Percentiles rank a stretch among this genome's conserved stretches.
Conservation (phyloP, 2,329 filamentous ascomycete genomes). For the Aspergillus puulaauensis region DNA sequence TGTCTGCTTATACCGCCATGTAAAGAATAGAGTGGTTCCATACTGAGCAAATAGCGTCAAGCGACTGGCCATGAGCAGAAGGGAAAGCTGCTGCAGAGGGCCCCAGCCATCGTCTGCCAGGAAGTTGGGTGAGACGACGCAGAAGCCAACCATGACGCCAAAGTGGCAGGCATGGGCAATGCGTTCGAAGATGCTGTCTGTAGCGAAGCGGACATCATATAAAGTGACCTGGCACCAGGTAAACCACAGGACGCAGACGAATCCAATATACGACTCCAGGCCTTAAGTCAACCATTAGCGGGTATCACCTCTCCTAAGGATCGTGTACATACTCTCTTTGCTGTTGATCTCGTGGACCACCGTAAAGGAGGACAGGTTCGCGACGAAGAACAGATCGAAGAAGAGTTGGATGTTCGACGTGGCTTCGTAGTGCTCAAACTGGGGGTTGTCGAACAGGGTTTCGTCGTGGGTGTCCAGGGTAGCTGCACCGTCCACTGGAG, state of each 20-base stretch:
- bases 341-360: slow-evolving; percentile 3
- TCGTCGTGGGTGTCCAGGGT: neutral
- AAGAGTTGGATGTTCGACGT: slow-evolving; percentile 4
- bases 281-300: neutral
- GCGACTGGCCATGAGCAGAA: neutral
- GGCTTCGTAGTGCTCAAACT: slow-evolving; percentile 4
- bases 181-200: slow-evolving; percentile 7
- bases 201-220: slow-evolving; percentile 5
- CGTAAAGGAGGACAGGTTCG: slow-evolving; percentile 7
- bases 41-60: neutral
- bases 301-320: rapidly evolving
- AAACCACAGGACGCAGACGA: neutral
- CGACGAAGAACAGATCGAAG: slow-evolving; percentile 7
- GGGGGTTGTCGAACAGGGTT: slow-evolving; percentile 1
- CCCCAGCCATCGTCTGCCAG: neutral
- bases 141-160: slow-evolving; percentile 2
- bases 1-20: neutral
- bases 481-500: neutral
- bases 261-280: neutral
- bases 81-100: neutral
- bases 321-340: neutral
- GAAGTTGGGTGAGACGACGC: neutral
- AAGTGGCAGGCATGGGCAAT: slow-evolving; percentile 8
- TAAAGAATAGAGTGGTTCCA: neutral
- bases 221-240: neutral